phyloP scores from a whole-genome alignment of 345 rosid species.

The Lepidium didymum region DNA sequence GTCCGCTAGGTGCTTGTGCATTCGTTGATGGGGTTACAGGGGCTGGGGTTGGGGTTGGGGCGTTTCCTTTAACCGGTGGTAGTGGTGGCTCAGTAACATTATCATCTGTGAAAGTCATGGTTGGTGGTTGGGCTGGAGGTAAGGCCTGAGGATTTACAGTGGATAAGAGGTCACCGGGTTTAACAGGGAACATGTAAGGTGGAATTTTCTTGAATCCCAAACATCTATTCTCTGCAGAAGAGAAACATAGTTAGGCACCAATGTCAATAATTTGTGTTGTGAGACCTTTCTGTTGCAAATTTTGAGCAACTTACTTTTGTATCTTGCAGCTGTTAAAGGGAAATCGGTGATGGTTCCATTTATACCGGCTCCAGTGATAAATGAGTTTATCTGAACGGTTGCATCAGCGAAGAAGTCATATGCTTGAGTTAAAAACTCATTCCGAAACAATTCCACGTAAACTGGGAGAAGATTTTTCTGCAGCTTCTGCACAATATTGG shows the following conservation, averaged over 20 bases:
- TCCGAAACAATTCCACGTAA: conserved; percentile 52
- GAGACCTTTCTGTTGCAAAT: neutral
- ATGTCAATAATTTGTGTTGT: neutral
- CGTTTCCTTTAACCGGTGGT: neutral
- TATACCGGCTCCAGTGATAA: neutral
- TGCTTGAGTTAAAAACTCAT: conserved; percentile 72
- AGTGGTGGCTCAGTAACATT: neutral
- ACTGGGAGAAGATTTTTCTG: conserved; percentile 41
- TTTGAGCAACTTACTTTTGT: conserved; percentile 48
- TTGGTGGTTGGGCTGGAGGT: conserved; percentile 63
- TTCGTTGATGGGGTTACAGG: conserved; percentile 10
- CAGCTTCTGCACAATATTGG: conserved; percentile 41
- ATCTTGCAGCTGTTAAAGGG: conserved; percentile 64
- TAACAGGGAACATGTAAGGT: conserved; percentile 41
- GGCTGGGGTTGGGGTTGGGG: neutral
- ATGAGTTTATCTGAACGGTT: conserved; percentile 63
- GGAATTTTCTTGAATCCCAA: conserved; percentile 21
- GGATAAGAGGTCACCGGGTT: conserved; percentile 34
- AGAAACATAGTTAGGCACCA: neutral
- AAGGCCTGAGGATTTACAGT: neutral
- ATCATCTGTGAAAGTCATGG: conserved; percentile 26
- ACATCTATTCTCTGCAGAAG: conserved; percentile 59
- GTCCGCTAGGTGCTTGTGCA: conserved; percentile 35
- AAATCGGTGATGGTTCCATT: conserved; percentile 69
- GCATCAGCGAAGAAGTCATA: conserved; percentile 79